These are phyloP conservation scores for Fusarium lyarnte DNA, from an alignment of 2,329 filamentous ascomycete genomes.

Conservation along the genomic window DNA sequence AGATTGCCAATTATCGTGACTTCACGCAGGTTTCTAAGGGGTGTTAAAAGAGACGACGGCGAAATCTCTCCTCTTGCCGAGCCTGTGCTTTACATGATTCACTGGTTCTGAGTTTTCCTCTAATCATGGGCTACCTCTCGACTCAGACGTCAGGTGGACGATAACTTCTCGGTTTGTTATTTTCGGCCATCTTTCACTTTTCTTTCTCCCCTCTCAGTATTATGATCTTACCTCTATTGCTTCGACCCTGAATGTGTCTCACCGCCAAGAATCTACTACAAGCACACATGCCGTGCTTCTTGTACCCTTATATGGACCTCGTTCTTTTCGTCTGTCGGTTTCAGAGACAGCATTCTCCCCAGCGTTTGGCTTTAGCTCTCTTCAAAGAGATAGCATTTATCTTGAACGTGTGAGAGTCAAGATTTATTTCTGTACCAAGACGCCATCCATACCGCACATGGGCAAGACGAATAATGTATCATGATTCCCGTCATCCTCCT, in stretches of 20 bases:
- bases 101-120: constrained; percentile 8
- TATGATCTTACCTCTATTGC: not conserved
- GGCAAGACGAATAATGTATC: not conserved
- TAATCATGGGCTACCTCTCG: constrained; percentile 32
- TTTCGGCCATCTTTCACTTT: constrained; percentile 13
- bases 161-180: constrained; percentile 40
- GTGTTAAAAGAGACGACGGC: constrained; percentile 8
- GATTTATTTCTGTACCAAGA: not conserved
- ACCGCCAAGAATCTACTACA: constrained; percentile 6
- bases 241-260: not conserved
- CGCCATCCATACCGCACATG: not conserved
- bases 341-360: not conserved
- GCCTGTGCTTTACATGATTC: constrained; percentile 25
- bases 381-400: not conserved
- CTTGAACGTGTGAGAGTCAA: not conserved
- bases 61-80: constrained; percentile 17
- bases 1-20: constrained; percentile 27
- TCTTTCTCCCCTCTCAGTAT: not conserved
- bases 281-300: not conserved
- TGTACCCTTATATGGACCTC: not conserved
- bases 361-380: not conserved
- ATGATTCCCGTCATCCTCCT: constrained; percentile 10
- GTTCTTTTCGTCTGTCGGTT: not conserved
- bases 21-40: constrained; percentile 6
- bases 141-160: constrained; percentile 18